Evolutionary conservation across 164 flowering plant genomes (phyloP).

Genomic region (Euptelea pleiosperma): DNA sequence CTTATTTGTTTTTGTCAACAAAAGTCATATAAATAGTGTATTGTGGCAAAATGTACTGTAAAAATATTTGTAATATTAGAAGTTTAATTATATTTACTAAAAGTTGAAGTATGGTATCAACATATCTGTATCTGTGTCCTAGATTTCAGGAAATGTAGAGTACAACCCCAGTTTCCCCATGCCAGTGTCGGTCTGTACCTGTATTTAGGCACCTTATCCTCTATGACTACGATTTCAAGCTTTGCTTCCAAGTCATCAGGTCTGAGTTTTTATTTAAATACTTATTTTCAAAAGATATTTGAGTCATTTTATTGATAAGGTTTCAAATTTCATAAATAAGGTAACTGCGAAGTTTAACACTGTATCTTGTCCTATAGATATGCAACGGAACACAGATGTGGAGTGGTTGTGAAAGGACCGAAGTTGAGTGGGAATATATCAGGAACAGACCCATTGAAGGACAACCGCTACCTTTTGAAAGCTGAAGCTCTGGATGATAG

Average conservation of each 20-base stretch:
- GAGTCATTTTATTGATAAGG: neutral
- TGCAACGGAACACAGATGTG: constrained; percentile 98
- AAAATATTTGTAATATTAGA: too few relatives aligned
- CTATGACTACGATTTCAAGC: too few relatives aligned
- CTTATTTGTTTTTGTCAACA: too few relatives aligned
- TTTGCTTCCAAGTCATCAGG: neutral
- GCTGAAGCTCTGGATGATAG: constrained; percentile 80
- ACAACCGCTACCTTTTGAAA: constrained; percentile 79
- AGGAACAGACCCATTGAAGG: constrained; percentile 96
- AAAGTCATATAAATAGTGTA: too few relatives aligned
- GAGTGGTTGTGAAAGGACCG: constrained; percentile 97
- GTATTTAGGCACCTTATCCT: too few relatives aligned
- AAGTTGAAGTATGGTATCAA: too few relatives aligned
- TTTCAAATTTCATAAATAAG: neutral
- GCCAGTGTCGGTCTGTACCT: too few relatives aligned
- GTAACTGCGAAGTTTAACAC: neutral
- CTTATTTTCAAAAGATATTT: neutral
- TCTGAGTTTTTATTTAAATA: neutral
- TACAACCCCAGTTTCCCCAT: too few relatives aligned
- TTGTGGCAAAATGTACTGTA: too few relatives aligned
- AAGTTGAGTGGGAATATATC: constrained; percentile 94
- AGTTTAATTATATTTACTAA: too few relatives aligned
- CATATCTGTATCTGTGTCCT: too few relatives aligned
- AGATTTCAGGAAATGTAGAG: too few relatives aligned
- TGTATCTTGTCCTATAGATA: constrained; percentile 34